Conservation (phyloP, 2,329 filamentous ascomycete species). For the Botrytis deweyae region DNA sequence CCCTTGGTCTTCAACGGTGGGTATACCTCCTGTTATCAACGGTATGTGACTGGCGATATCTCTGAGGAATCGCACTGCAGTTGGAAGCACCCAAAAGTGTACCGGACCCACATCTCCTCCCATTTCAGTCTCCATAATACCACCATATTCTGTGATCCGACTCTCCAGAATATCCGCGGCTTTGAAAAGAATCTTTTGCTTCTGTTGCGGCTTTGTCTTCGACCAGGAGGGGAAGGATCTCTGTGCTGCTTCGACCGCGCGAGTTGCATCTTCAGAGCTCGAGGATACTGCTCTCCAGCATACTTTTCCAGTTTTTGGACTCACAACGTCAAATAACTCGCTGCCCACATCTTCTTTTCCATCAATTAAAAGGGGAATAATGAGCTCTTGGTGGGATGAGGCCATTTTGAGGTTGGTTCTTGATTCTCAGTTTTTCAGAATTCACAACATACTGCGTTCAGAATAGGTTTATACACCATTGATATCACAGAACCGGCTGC, state of each 20-base stretch:
- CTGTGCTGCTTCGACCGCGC: not conserved
- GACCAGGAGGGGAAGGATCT: conserved; percentile 2
- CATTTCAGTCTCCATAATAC: conserved; percentile 6
- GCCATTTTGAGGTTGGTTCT: not conserved
- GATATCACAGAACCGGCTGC: too few relatives aligned
- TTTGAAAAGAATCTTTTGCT: conserved; percentile 8
- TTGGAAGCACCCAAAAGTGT: not conserved
- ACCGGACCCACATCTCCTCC: not conserved
- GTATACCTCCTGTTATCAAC: not conserved
- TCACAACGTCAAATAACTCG: conserved; percentile 3
- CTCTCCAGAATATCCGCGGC: not conserved
- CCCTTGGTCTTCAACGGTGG: not conserved
- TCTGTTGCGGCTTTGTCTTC: not conserved
- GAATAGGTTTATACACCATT: too few relatives aligned
- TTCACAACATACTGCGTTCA: too few relatives aligned
- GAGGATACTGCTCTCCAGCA: conserved; percentile 9
- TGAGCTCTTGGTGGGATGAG: not conserved
- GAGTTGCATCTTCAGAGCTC: conserved; percentile 5
- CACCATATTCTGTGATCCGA: not conserved
- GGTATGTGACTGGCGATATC: conserved; percentile 10
- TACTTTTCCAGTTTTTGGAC: not conserved
- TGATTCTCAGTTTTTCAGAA: too few relatives aligned
- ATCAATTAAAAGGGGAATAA: conserved; percentile 6
- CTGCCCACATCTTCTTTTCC: not conserved
- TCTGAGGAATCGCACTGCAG: not conserved